phyloP scores from a whole-genome alignment of 148 eudicot genomes.

The Rhododendron ovatum region DNA sequence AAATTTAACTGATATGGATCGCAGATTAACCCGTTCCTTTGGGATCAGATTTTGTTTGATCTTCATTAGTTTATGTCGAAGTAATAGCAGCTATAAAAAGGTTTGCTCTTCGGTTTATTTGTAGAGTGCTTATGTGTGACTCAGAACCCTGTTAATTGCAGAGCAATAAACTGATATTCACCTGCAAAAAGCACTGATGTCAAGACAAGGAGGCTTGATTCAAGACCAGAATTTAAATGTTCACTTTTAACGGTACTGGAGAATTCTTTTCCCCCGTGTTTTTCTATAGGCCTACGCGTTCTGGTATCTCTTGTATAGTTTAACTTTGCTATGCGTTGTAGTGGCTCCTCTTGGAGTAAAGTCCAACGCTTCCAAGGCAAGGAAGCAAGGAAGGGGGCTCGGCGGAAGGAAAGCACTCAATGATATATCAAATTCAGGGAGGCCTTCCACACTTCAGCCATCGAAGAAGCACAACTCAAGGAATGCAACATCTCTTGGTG shows the following conservation, averaged over 20 bases:
- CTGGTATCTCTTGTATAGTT: neutral
- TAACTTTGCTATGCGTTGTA: constrained; percentile 8
- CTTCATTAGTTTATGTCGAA: neutral
- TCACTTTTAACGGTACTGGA: constrained; percentile 32
- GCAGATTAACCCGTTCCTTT: neutral
- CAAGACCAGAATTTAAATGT: constrained; percentile 41
- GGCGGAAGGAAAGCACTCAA: constrained; percentile 45
- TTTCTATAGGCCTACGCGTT: neutral
- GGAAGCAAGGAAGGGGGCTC: constrained; percentile 26
- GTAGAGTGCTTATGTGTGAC: neutral
- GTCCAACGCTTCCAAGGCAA: constrained; percentile 21
- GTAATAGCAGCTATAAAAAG: neutral
- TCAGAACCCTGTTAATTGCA: neutral
- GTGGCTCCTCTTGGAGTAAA: constrained; percentile 29
- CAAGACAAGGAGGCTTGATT: constrained; percentile 28
- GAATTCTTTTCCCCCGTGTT: neutral
- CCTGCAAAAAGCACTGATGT: constrained; percentile 23
- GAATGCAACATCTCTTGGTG: constrained; percentile 25
- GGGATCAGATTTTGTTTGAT: neutral
- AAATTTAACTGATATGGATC: neutral
- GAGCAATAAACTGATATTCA: neutral
- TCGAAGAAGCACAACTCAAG: constrained; percentile 24
- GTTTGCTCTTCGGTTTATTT: neutral
- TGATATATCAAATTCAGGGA: constrained; percentile 51
- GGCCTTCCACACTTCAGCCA: constrained; percentile 25